Base-by-base conservation (phyloP, 176 grass and related monocot genomes). In the Musa beccarii region DNA sequence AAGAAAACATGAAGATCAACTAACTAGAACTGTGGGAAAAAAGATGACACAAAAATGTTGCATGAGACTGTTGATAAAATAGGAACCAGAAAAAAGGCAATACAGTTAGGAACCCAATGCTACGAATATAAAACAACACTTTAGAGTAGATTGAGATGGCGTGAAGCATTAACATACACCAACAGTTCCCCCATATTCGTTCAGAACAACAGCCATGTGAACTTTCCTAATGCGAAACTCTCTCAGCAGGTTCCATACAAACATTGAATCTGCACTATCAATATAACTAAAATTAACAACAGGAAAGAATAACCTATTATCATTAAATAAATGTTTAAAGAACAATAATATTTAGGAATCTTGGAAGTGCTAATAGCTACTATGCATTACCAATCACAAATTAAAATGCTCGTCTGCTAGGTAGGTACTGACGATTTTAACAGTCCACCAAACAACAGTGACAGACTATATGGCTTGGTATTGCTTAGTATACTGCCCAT, bases 141-240 rank as follows among this genome's bases (percentile, higher is more conserved):
- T 6, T 43, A 43, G 34, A 43, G 29, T 34, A 34, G 34, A 43
- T 5, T 43, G 34, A 43, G 34, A 61, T 61, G 0, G 17, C 3
- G 21, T 20, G 16, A n/a, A 61, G n/a, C n/a, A 61, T 61, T 5
- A 78, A 87, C 94, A 49, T 97, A 97, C 94, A 87, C 95, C 95
- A 79, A 99, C 78, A 79, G 95, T 99, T 81, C 95, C 95, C 14
- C 95, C 95, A 84, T 99, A 99, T 86, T 99, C 95, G 75, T 99
- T 99, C 51, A 99, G 88, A 67, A 99, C 91, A 10, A 99, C 95
- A 78, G 95, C 95, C 95, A 99, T 94, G 88, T 99, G 95, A 72
- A 99, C 95, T 83, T 99, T 86, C 86, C 95, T 99, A 63, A 94
- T 89, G 49, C 95, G 89, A 29, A 99, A 92, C 81, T 99, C 95